Conservation (phyloP, 129 eudicot species). For the Flaveria linearis region DNA sequence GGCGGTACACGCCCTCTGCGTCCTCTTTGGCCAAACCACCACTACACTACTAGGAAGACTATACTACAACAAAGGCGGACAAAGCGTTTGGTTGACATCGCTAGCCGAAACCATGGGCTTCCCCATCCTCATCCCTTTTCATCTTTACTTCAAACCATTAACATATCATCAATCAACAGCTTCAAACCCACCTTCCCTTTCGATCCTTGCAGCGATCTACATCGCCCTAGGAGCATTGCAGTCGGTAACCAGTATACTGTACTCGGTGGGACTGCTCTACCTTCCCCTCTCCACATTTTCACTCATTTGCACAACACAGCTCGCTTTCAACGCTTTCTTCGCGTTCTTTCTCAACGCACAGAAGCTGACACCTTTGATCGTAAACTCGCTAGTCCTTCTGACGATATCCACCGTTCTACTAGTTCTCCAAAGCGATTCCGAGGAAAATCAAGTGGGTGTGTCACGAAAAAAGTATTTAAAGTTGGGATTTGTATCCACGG, state of each 20-base stretch:
- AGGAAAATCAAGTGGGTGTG: constrained; percentile 31
- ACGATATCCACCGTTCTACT: constrained; percentile 33
- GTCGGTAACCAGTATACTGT: constrained; percentile 27
- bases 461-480: constrained; percentile 19
- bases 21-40: constrained; percentile 42
- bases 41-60: constrained; percentile 45
- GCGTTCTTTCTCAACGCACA: constrained; percentile 40
- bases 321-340: constrained; percentile 40
- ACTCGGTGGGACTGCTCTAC: constrained; percentile 36
- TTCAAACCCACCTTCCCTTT: constrained; percentile 23
- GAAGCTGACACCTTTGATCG: constrained; percentile 28
- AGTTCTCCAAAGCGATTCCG: constrained; percentile 32
- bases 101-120: constrained; percentile 40
- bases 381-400: constrained; percentile 37
- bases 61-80: constrained; percentile 52
- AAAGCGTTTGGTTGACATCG: constrained; percentile 41
- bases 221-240: constrained; percentile 28
- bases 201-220: constrained; percentile 26
- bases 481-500: constrained; percentile 27
- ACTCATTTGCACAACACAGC: constrained; percentile 39
- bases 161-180: background rate
- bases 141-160: constrained; percentile 32
- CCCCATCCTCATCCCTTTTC: constrained; percentile 42
- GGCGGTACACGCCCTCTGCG: constrained; percentile 30
- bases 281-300: constrained; percentile 40